These are phyloP conservation scores for Sclerotinia subarctica DNA, from an alignment of 2,329 filamentous ascomycete genomes.

Conservation along the genomic window DNA sequence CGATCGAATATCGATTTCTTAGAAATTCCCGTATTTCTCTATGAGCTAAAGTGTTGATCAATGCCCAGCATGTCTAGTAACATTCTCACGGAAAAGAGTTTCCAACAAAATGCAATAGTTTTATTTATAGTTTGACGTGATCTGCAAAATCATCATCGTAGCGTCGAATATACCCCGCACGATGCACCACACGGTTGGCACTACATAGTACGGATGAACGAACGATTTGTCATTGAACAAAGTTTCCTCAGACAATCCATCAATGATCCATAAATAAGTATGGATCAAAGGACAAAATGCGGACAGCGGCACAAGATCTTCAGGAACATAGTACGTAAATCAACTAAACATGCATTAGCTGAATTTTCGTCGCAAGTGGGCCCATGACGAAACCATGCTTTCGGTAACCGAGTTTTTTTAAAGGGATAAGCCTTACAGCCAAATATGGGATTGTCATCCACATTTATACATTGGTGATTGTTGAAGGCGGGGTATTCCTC, in stretches of 20 bases:
- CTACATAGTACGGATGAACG: neutral
- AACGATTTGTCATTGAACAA: neutral
- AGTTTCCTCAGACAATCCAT: neutral
- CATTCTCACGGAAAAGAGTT: neutral
- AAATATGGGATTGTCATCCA: neutral
- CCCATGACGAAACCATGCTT: neutral
- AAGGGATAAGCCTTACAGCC: neutral
- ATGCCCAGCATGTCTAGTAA: neutral
- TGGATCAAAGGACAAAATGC: neutral
- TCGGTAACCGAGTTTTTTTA: neutral
- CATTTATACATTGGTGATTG: neutral
- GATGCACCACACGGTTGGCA: neutral
- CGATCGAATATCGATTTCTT: neutral
- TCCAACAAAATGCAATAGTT: neutral
- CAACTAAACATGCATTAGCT: neutral
- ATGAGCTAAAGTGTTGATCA: conserved; percentile 4
- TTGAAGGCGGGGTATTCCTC: neutral
- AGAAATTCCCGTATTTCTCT: neutral
- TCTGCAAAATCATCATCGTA: neutral
- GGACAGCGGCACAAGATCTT: conserved; percentile 1
- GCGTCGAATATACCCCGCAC: neutral
- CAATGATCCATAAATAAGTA: conserved; percentile 6
- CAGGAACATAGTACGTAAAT: conserved; percentile 16
- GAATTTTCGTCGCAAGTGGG: neutral
- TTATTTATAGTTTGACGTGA: neutral